Conservation (phyloP, 2,329 filamentous ascomycete species). For the Aspergillus sergii region DNA sequence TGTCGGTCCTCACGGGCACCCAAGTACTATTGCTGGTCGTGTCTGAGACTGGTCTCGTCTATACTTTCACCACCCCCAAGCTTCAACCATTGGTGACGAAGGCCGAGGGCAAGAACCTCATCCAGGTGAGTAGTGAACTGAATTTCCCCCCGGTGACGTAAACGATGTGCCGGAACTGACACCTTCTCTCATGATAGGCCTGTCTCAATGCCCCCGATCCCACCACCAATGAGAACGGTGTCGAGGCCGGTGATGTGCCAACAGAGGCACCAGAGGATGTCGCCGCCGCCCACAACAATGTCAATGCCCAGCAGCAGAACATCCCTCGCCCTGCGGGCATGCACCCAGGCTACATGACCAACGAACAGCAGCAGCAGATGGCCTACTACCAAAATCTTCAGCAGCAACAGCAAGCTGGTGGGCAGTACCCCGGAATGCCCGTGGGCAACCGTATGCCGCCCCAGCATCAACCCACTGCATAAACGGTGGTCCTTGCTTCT, state of each 20-base stretch:
- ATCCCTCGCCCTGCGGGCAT: constrained; percentile 70
- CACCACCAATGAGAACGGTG: constrained; percentile 77
- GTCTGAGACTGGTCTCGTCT: constrained; percentile 94
- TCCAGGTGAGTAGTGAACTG: constrained; percentile 73
- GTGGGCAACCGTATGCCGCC: constrained; percentile 77
- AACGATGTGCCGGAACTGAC: not conserved
- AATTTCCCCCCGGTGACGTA: not conserved
- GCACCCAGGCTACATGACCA: constrained; percentile 69
- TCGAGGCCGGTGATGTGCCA: constrained; percentile 69
- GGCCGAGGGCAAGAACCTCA: constrained; percentile 97
- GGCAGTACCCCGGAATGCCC: constrained; percentile 74
- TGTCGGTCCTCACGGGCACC: constrained; percentile 95
- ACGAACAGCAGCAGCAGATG: constrained; percentile 71
- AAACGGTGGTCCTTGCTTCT: constrained; percentile 24
- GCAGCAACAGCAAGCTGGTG: constrained; percentile 66
- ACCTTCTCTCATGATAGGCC: constrained; percentile 62
- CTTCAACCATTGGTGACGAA: constrained; percentile 97
- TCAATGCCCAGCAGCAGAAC: constrained; percentile 68
- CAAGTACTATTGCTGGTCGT: constrained; percentile 96
- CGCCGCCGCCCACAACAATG: constrained; percentile 67
- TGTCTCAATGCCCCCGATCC: constrained; percentile 97
- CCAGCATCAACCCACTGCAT: constrained; percentile 80
- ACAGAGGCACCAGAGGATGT: constrained; percentile 93
- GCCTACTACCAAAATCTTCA: constrained; percentile 82
- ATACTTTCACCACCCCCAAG: constrained; percentile 98